Percentiles rank a stretch among this genome's conserved stretches.
Evolutionary conservation across 306 rosid species (phyloP).

Genomic region (Carpinus viminea): DNA sequence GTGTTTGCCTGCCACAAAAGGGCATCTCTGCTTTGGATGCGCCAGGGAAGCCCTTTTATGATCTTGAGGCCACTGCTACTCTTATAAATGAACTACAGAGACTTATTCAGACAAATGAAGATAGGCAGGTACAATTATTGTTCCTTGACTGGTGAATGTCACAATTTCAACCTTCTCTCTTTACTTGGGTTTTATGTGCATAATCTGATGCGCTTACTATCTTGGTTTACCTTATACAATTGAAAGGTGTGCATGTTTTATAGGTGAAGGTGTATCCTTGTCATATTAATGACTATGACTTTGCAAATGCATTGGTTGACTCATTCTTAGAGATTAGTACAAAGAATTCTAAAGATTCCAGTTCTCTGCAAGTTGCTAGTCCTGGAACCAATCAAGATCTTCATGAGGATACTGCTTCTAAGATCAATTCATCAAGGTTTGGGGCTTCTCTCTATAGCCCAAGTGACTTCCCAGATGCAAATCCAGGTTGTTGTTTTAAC

Average conservation of each 20-base stretch:
- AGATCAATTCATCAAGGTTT: slow-evolving; percentile 31
- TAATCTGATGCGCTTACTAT: neutral
- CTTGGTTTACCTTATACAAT: slow-evolving; percentile 5
- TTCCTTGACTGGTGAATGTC: slow-evolving; percentile 8
- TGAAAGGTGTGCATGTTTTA: slow-evolving; percentile 21
- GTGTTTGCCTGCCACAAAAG: slow-evolving; percentile 84
- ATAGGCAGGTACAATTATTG: slow-evolving; percentile 53
- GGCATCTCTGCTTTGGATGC: slow-evolving; percentile 94
- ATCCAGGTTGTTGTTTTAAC: slow-evolving; percentile 57
- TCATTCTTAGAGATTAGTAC: slow-evolving; percentile 68
- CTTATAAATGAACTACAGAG: slow-evolving; percentile 66
- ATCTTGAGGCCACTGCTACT: slow-evolving; percentile 66
- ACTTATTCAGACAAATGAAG: slow-evolving; percentile 57
- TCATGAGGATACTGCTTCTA: slow-evolving; percentile 34
- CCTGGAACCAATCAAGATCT: slow-evolving; percentile 39
- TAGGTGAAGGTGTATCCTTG: slow-evolving; percentile 76
- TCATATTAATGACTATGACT: slow-evolving; percentile 84
- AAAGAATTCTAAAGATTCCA: slow-evolving; percentile 36
- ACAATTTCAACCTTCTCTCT: neutral
- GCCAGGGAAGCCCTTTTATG: slow-evolving; percentile 72
- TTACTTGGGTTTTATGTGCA: slow-evolving; percentile 15
- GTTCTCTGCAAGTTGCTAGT: slow-evolving; percentile 32
- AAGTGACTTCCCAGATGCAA: slow-evolving; percentile 82
- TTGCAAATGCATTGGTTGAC: slow-evolving; percentile 75
- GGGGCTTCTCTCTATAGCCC: slow-evolving; percentile 46